These are phyloP conservation scores for Ustilago trichophora DNA, from an alignment of 1,284 basidiomycete genomes.

Conservation along the genomic window DNA sequence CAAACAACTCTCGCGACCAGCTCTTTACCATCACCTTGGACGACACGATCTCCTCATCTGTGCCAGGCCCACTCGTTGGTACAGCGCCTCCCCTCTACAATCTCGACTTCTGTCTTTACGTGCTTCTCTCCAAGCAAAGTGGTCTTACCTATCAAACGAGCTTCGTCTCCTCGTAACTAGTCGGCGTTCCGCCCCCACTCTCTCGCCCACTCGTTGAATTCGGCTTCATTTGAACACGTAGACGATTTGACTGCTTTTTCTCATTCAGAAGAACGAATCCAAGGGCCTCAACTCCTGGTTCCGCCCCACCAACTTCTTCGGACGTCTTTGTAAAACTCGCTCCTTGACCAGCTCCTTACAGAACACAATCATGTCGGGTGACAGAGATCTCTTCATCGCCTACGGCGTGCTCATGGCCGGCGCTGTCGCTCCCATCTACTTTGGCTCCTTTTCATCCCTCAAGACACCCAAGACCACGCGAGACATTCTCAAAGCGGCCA, in stretches of 20 bases:
- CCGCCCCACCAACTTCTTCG: too few species aligned
- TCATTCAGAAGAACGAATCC: not conserved
- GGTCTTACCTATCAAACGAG: too few species aligned
- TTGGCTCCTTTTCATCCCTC: slow-evolving; percentile 57
- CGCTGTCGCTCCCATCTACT: slow-evolving; percentile 58
- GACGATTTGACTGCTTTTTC: not conserved
- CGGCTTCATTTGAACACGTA: slow-evolving; percentile 24
- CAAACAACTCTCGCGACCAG: too few species aligned
- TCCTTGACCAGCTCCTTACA: too few species aligned
- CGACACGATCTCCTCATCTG: not conserved
- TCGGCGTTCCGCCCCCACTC: too few species aligned
- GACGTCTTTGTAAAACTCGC: too few species aligned
- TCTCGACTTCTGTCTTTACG: not conserved
- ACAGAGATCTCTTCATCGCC: slow-evolving; percentile 53
- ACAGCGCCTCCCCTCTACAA: not conserved
- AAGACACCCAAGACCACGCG: slow-evolving; percentile 57
- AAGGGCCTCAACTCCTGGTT: too few species aligned
- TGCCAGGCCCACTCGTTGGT: not conserved
- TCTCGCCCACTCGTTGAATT: not conserved
- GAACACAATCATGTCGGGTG: slow-evolving; percentile 24
- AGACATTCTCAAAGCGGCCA: slow-evolving; percentile 44
- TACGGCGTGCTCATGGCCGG: slow-evolving; percentile 56
- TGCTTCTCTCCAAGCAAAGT: not conserved
- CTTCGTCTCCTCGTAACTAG: too few species aligned
- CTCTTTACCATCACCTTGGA: too few species aligned